These are phyloP conservation scores for Astrephomene gubernaculifera DNA, from an alignment of 139 green algal genomes.

Conservation along the genomic window DNA sequence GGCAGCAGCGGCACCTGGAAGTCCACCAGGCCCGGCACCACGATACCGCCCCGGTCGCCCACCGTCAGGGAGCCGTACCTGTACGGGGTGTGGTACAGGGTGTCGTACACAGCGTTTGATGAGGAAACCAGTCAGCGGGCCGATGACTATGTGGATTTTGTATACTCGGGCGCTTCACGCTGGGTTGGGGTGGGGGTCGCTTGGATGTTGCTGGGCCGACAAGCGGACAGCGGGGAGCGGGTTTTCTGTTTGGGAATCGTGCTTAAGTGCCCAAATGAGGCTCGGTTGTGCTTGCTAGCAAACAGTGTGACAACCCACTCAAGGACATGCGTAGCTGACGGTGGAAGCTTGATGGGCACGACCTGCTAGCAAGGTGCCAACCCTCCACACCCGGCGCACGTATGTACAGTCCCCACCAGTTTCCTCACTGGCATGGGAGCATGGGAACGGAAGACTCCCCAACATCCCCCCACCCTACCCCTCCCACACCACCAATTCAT, in stretches of 20 bases:
- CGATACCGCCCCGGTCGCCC: slow-evolving; percentile 30
- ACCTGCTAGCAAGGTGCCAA: too few species aligned
- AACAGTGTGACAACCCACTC: too few species aligned
- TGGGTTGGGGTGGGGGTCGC: background rate
- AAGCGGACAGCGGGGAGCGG: background rate
- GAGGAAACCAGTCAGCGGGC: background rate
- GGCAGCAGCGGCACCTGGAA: slow-evolving; percentile 11
- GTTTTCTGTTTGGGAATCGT: background rate
- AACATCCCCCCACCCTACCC: background rate
- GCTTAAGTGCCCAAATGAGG: background rate
- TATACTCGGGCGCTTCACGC: background rate
- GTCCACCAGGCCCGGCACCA: background rate
- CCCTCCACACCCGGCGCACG: too few species aligned
- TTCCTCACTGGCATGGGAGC: too few species aligned
- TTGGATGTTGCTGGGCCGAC: background rate
- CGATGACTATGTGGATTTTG: background rate
- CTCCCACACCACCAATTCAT: background rate
- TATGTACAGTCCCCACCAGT: too few species aligned
- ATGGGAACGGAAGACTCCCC: too few species aligned
- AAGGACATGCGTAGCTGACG: too few species aligned
- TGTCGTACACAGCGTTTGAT: background rate
- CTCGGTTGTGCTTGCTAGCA: too few species aligned
- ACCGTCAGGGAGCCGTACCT: slow-evolving; percentile 36
- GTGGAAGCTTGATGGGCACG: too few species aligned
- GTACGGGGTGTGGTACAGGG: background rate